Conservation (phyloP, 768 basidiomycete species). For the Lactarius vividus region DNA sequence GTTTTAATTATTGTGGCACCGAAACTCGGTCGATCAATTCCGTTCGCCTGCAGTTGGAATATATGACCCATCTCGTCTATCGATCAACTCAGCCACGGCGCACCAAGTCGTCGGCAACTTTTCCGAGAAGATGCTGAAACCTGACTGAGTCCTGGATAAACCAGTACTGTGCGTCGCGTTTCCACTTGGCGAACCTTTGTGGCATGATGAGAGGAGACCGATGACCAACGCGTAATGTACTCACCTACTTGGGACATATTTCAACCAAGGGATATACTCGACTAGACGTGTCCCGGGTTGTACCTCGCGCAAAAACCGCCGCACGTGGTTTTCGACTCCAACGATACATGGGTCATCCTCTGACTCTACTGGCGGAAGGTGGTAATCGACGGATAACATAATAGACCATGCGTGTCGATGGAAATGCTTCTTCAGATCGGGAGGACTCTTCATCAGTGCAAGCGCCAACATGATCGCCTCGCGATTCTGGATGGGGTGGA, state of each 20-base stretch:
- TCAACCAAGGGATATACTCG: background rate
- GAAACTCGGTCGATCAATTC: slow-evolving; percentile 12
- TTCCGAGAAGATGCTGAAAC: slow-evolving; percentile 13
- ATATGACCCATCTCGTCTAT: background rate
- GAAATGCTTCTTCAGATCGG: background rate
- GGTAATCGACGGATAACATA: background rate
- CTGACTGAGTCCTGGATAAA: slow-evolving; percentile 9
- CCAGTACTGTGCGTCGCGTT: slow-evolving; percentile 17
- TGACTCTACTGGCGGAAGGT: background rate
- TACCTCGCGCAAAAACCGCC: background rate
- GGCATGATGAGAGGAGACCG: background rate
- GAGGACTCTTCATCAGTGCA: background rate
- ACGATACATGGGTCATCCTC: background rate
- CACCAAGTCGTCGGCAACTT: slow-evolving; percentile 11
- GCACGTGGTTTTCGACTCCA: background rate
- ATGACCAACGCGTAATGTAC: background rate
- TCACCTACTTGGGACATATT: background rate
- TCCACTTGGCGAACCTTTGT: slow-evolving; percentile 17
- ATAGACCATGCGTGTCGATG: background rate
- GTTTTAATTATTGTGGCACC: slow-evolving; percentile 10
- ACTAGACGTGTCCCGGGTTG: too few relatives aligned
- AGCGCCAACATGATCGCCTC: background rate
- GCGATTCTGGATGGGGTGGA: background rate
- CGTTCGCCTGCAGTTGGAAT: background rate
- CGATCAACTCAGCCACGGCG: background rate